Percentiles rank a stretch among this genome's conserved stretches.
Conservation (phyloP, 805 yeast genomes). For the Metschnikowia kofuensis region DNA sequence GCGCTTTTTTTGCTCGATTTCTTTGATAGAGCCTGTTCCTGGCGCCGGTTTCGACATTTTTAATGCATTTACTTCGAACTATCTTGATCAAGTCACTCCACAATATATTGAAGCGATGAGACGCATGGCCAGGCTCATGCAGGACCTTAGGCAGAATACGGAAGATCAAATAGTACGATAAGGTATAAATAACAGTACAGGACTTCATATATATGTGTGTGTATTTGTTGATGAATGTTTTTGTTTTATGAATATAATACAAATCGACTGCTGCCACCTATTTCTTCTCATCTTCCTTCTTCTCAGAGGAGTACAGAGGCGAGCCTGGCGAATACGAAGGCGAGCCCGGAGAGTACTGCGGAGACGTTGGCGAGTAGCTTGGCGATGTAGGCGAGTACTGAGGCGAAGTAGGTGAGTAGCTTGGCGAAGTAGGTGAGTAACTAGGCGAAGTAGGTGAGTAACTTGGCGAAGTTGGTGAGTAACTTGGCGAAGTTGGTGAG, state of each 20-base stretch:
- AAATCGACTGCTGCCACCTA: slow-evolving; percentile 6
- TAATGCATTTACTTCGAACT: background rate
- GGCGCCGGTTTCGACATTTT: slow-evolving; percentile 6
- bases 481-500: slow-evolving; percentile 26
- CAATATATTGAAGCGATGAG: background rate
- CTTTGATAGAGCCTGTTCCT: slow-evolving; percentile 41
- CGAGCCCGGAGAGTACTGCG: slow-evolving; percentile 42
- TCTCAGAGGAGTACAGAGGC: slow-evolving; percentile 12
- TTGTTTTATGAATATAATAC: slow-evolving; percentile 2
- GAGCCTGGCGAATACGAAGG: slow-evolving; percentile 44
- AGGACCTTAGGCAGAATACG: too few species aligned
- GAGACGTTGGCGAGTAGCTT: slow-evolving; percentile 57
- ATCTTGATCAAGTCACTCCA: background rate
- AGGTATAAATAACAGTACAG: too few species aligned
- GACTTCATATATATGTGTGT: too few species aligned
- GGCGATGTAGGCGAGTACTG: slow-evolving; percentile 39
- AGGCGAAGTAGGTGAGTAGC: slow-evolving; percentile 20
- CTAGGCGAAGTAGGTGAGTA: slow-evolving; percentile 25
- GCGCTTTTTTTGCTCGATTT: slow-evolving; percentile 46
- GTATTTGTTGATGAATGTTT: too few species aligned
- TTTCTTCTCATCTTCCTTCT: slow-evolving; percentile 18
- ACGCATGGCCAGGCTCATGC: too few species aligned
- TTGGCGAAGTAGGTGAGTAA: slow-evolving; percentile 25
- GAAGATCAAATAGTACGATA: too few species aligned
- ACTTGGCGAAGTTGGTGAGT: slow-evolving; percentile 26